Conservation (phyloP, 164 flowering plant genomes). For the Annona cherimola region DNA sequence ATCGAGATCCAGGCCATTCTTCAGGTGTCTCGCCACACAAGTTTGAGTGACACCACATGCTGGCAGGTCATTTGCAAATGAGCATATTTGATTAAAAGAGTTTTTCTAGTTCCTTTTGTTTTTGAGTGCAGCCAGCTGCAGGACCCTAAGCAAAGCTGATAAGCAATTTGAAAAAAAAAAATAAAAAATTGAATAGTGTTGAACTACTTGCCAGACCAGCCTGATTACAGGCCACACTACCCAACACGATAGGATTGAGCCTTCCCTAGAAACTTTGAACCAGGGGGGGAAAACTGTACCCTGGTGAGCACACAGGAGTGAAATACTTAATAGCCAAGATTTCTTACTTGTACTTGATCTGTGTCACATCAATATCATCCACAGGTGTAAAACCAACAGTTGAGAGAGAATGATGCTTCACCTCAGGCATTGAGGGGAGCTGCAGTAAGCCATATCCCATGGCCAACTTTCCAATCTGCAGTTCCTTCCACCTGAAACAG, state of each 20-base stretch:
- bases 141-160: background rate
- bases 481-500: constrained; percentile 74
- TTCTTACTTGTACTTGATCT: constrained; percentile 81
- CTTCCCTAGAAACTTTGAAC: background rate
- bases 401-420: constrained; percentile 65
- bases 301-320: no score
- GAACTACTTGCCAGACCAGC: background rate
- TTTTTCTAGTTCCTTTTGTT: no score
- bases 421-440: constrained; percentile 82
- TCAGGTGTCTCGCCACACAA: background rate
- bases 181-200: background rate
- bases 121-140: no score
- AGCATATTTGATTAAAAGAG: no score
- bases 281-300: no score
- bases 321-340: background rate
- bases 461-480: constrained; percentile 84
- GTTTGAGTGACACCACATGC: background rate
- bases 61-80: no score
- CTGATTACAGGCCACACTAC: background rate
- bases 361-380: constrained; percentile 58
- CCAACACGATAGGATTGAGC: background rate
- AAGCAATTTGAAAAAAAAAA: no score
- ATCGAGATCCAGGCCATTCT: background rate
- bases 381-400: constrained; percentile 63
- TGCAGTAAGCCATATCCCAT: constrained; percentile 92